A percentile compares a stretch with the other conserved stretches of the same genome.
phyloP scores from a whole-genome alignment of 23 red algal species.

The Agarophyton chilense region DNA sequence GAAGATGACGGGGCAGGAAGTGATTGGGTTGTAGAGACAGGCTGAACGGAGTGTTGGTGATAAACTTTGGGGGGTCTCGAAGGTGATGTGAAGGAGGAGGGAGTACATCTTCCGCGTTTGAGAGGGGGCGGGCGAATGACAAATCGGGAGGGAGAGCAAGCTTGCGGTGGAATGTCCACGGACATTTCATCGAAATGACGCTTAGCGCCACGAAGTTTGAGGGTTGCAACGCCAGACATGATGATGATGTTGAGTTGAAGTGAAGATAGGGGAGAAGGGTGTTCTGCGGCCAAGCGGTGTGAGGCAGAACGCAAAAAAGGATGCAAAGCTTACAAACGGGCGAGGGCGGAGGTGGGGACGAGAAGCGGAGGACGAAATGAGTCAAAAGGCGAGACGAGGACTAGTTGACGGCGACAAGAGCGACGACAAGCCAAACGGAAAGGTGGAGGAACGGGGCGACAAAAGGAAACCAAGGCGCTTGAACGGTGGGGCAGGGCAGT shows the following conservation, averaged over 20 bases:
- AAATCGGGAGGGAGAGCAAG: conserved; percentile 48
- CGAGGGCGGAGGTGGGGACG: not conserved
- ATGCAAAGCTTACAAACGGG: too few relatives aligned
- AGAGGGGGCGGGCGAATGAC: conserved; percentile 49
- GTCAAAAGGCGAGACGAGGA: not conserved
- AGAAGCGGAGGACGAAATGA: not conserved
- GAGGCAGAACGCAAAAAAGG: too few relatives aligned
- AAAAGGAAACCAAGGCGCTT: too few relatives aligned
- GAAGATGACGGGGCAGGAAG: not conserved
- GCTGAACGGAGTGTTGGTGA: not conserved
- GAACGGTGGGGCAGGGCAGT: too few relatives aligned
- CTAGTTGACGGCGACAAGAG: not conserved
- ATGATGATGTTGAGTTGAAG: not conserved
- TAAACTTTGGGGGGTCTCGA: not conserved
- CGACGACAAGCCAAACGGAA: not conserved
- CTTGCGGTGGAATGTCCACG: conserved; percentile 46
- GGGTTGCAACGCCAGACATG: conserved; percentile 73
- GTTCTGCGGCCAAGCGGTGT: too few relatives aligned
- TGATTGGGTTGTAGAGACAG: not conserved
- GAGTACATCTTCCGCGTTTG: conserved; percentile 52
- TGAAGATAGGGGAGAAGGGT: not conserved
- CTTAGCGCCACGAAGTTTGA: conserved; percentile 62
- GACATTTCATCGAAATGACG: conserved; percentile 69
- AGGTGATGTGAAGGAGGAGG: conserved; percentile 26
- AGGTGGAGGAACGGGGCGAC: too few relatives aligned